Evolutionary conservation across 2,329 filamentous ascomycete species (phyloP).

Genomic region (Stagonosporopsis chrysanthemi): DNA sequence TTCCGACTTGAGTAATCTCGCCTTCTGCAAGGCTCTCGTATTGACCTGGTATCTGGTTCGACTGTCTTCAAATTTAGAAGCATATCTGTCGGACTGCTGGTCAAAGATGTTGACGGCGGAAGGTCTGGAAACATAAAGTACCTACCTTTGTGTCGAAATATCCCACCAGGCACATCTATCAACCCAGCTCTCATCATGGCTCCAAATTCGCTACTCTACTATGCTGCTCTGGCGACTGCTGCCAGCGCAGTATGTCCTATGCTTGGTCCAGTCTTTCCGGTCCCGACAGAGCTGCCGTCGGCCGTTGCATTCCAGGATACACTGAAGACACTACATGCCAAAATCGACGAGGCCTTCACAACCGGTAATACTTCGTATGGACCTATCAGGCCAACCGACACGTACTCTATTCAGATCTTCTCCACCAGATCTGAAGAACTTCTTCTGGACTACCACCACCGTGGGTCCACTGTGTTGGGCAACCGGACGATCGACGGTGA

Average conservation of each 20-base stretch:
- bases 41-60: neutral
- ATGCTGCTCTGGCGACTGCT: conserved; percentile 57
- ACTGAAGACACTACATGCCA: conserved; percentile 2
- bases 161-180: neutral
- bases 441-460: conserved; percentile 21
- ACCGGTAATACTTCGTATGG: conserved; percentile 19
- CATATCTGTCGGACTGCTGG: neutral
- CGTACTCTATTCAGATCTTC: conserved; percentile 25
- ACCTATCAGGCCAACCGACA: conserved; percentile 9
- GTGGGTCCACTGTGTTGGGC: conserved; percentile 9
- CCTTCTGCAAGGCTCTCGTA: neutral
- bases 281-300: conserved; percentile 4
- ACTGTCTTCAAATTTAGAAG: neutral
- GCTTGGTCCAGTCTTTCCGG: conserved; percentile 20
- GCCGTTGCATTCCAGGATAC: conserved; percentile 4
- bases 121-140: neutral
- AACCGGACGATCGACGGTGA: conserved; percentile 43
- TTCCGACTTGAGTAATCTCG: conserved; percentile 1
- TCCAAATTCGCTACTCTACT: conserved; percentile 33
- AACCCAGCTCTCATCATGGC: conserved; percentile 36
- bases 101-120: neutral
- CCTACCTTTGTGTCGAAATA: neutral
- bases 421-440: conserved; percentile 7
- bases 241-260: conserved; percentile 14
- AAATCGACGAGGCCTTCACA: conserved; percentile 11